Evolutionary conservation across 2,329 filamentous ascomycete species (phyloP).

Genomic region (Davidsoniella virescens): DNA sequence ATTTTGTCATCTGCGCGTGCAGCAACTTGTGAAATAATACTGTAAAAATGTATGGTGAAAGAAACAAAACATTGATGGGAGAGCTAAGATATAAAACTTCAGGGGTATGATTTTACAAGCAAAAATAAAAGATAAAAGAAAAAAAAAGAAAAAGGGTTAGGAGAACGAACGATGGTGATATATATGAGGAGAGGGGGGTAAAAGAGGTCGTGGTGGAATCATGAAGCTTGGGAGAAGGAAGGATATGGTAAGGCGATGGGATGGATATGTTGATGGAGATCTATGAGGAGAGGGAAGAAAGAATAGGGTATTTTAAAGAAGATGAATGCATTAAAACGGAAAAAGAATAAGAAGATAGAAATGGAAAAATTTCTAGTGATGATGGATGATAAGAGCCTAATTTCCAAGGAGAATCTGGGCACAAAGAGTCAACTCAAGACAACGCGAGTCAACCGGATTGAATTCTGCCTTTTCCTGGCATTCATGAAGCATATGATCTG

Average conservation of each 20-base stretch:
- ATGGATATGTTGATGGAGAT: background rate
- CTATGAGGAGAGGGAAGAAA: background rate
- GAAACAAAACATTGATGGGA: no score
- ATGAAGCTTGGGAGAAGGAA: no score
- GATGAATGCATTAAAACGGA: background rate
- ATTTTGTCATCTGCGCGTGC: no score
- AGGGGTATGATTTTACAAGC: background rate
- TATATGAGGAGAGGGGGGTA: background rate
- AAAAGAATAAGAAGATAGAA: background rate
- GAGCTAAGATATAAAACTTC: no score
- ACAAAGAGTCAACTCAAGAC: constrained; percentile 33
- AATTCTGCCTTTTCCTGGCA: constrained; percentile 37
- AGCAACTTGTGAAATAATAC: no score
- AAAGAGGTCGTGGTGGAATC: background rate
- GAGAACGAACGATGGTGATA: background rate
- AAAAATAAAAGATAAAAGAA: background rate
- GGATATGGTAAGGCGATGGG: background rate
- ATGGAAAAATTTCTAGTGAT: background rate
- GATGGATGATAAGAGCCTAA: background rate
- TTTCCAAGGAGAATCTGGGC: constrained; percentile 27
- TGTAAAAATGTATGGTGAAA: no score
- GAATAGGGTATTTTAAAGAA: background rate
- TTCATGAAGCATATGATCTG: constrained; percentile 21
- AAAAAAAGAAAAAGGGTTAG: background rate
- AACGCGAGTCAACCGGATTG: constrained; percentile 32